Evolutionary conservation across 257 asterid species (phyloP).

Genomic region (Schizonepeta tenuifolia): DNA sequence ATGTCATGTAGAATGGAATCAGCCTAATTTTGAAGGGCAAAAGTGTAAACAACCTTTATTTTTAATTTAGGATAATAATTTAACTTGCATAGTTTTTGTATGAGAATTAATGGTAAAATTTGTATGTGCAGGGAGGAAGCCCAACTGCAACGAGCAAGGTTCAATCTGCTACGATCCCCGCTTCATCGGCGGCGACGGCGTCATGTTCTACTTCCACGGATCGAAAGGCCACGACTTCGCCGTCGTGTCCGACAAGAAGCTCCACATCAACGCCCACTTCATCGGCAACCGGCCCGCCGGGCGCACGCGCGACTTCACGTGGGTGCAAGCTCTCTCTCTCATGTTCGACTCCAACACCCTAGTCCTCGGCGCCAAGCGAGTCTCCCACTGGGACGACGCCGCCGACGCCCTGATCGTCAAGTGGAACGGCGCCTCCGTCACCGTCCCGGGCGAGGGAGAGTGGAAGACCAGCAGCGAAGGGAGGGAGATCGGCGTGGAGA

Average conservation of each 20-base stretch:
- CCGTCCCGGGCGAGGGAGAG: slow-evolving; percentile 50
- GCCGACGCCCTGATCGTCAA: slow-evolving; percentile 53
- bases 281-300: slow-evolving; percentile 69
- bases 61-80: too few relatives aligned
- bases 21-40: too few relatives aligned
- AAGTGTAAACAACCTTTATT: too few relatives aligned
- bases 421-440: slow-evolving; percentile 46
- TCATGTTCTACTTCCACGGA: slow-evolving; percentile 90
- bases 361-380: slow-evolving; percentile 52
- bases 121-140: slow-evolving; percentile 52
- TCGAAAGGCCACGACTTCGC: slow-evolving; percentile 56
- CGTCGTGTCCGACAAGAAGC: slow-evolving; percentile 59
- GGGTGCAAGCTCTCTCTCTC: slow-evolving; percentile 78
- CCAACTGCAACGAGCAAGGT: slow-evolving; percentile 63
- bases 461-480: slow-evolving; percentile 38
- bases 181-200: slow-evolving; percentile 77
- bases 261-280: slow-evolving; percentile 76
- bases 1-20: too few relatives aligned
- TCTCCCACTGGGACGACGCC: slow-evolving; percentile 47
- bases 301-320: slow-evolving; percentile 68
- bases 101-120: too few relatives aligned
- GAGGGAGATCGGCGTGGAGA: slow-evolving; percentile 30
- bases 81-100: too few relatives aligned
- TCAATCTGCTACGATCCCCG: slow-evolving; percentile 75
- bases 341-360: slow-evolving; percentile 60